Base-by-base conservation (phyloP, 2,329 filamentous ascomycete genomes). In the Penicillium sclerotigenum region DNA sequence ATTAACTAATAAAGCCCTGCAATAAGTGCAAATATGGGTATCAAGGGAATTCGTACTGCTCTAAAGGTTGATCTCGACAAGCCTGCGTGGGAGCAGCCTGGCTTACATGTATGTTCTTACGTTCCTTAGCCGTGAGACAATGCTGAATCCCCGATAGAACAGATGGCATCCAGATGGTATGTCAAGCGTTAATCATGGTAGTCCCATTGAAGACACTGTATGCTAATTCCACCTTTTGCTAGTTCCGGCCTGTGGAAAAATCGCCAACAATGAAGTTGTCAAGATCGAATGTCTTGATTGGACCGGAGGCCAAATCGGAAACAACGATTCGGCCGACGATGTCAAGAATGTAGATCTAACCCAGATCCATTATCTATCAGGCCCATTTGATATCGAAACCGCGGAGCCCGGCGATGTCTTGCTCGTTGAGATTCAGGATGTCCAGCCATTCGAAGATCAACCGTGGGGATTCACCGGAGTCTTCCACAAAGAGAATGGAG, bases 201-300 rank as follows among this genome's bases (percentile, higher is more conserved):
- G 5, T 8, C 9, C 7, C 9, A 16, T 49, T n/a, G 36, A 11
- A 18, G 26, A 7, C 13, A 22, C 1, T 0, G 2, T 8, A 40
- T 8, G 6, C 47, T 49, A 22, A 49, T 13, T 0, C 3, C 2
- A 13, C 3, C 8, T 9, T 4, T 14, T 1, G 11, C 13, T 5
- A 94, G 90, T 96, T 49, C 92, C 92, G 0, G 84, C 82, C 54
- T 82, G 81, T 48, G 88, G 81, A 31, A 85, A 82, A 1, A 91
- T 97, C 67, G 86, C 88, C 65, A 86, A 92, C 68, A 87, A 87
- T 29, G 92, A 96, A 75, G 89, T 89, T 0, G 91, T 96, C 63
- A 96, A 95, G 75, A 96, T 96, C 62, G 90, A 96, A 79, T 96
- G 92, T 68, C 79, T 94, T 8, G 90, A 95, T 76, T 95, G 90